Evolutionary conservation across 2,329 filamentous ascomycete genomes (phyloP).

Genomic region (Cordyceps farinosa): DNA sequence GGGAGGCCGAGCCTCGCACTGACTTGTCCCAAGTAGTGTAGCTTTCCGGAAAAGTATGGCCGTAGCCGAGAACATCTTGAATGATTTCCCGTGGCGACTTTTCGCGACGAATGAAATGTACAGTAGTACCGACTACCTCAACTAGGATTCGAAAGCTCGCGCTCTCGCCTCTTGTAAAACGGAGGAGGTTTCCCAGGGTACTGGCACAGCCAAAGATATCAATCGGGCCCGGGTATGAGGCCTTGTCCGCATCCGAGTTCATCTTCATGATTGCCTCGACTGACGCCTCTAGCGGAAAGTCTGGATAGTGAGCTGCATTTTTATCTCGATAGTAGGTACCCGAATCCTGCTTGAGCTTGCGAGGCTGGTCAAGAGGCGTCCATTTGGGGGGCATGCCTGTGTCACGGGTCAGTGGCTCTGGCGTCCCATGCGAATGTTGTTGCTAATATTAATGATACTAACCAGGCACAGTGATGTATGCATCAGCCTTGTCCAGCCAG

Average conservation of each 20-base stretch:
- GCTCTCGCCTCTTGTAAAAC: slow-evolving; percentile 46
- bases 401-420: slow-evolving; percentile 18
- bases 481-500: slow-evolving; percentile 29
- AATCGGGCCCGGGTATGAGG: slow-evolving; percentile 25
- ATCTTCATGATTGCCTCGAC: slow-evolving; percentile 37
- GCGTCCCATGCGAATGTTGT: slow-evolving; percentile 20
- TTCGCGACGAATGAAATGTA: slow-evolving; percentile 62
- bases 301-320: slow-evolving; percentile 49
- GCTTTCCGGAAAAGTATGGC: slow-evolving; percentile 62
- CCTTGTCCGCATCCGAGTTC: not conserved
- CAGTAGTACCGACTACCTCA: slow-evolving; percentile 50
- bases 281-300: slow-evolving; percentile 49
- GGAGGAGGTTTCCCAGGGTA: slow-evolving; percentile 58
- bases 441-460: slow-evolving; percentile 17
- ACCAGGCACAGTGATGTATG: slow-evolving; percentile 35
- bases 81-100: slow-evolving; percentile 57
- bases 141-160: slow-evolving; percentile 56
- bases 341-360: slow-evolving; percentile 40
- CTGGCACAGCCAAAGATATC: slow-evolving; percentile 60
- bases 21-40: slow-evolving; percentile 61
- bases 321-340: slow-evolving; percentile 51
- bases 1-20: slow-evolving; percentile 52
- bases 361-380: slow-evolving; percentile 38
- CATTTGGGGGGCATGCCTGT: slow-evolving; percentile 49
- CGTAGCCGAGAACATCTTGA: slow-evolving; percentile 53